A percentile compares a stretch with the other conserved stretches of the same genome.
phyloP scores from a whole-genome alignment of 352 stramenopile genomes.

The Globisporangium yorkense region DNA sequence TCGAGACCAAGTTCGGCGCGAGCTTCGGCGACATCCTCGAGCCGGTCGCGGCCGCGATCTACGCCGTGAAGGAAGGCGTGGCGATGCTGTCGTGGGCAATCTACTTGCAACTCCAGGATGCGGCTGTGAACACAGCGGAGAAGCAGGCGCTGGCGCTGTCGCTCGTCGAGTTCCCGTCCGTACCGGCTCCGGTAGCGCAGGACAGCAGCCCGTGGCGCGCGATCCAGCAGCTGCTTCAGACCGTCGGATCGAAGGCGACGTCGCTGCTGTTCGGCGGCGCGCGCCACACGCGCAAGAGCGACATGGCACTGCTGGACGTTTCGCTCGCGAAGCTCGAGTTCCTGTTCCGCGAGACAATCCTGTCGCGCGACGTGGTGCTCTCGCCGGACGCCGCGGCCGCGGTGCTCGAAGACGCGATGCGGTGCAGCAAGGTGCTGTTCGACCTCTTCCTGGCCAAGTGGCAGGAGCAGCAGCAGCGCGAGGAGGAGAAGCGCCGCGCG shows the following conservation, averaged over 20 bases:
- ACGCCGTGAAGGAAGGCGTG: slow-evolving; percentile 84
- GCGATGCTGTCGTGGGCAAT: slow-evolving; percentile 62
- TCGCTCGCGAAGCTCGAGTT: slow-evolving; percentile 65
- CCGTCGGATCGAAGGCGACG: slow-evolving; percentile 32
- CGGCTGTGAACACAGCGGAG: slow-evolving; percentile 30
- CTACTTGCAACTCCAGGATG: slow-evolving; percentile 45
- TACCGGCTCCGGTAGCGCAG: slow-evolving; percentile 15
- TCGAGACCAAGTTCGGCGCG: slow-evolving; percentile 61
- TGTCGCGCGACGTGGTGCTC: slow-evolving; percentile 13
- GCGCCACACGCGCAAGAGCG: slow-evolving; percentile 48
- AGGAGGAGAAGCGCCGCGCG: slow-evolving; percentile 65
- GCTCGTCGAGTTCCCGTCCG: slow-evolving; percentile 69
- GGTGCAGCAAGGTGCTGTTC: slow-evolving; percentile 69
- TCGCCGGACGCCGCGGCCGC: slow-evolving; percentile 17
- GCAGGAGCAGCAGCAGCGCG: slow-evolving; percentile 74
- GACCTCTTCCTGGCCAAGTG: slow-evolving; percentile 81
- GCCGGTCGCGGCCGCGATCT: slow-evolving; percentile 68
- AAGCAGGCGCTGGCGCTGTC: slow-evolving; percentile 48
- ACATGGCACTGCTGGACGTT: slow-evolving; percentile 69
- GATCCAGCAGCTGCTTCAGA: slow-evolving; percentile 57
- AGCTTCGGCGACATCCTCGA: slow-evolving; percentile 84
- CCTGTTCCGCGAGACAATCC: slow-evolving; percentile 40
- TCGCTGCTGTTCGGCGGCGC: slow-evolving; percentile 39
- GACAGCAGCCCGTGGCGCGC: slow-evolving; percentile 56
- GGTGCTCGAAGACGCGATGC: slow-evolving; percentile 35